A percentile compares a stretch with the other conserved stretches of the same genome.
phyloP scores from a whole-genome alignment of 352 stramenopile genomes.

The Phytophthora hibernalis region DNA sequence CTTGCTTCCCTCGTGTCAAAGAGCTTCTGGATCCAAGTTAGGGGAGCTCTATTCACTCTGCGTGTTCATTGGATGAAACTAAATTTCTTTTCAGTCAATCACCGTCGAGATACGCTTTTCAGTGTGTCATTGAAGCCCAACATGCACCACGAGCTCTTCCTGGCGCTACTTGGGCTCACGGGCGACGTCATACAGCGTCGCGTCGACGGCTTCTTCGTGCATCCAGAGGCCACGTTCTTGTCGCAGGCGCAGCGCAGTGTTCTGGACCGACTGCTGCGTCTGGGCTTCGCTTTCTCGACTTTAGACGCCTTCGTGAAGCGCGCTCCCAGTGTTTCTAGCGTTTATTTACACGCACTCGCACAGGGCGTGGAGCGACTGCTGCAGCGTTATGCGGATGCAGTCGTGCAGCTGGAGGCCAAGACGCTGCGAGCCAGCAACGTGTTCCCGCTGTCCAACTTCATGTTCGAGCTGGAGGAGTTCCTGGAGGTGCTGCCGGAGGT shows the following conservation, averaged over 20 bases:
- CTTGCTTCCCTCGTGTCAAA: constrained; percentile 26
- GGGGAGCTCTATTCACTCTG: constrained; percentile 28
- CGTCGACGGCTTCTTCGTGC: constrained; percentile 68
- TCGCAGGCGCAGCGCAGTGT: constrained; percentile 57
- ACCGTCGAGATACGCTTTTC: not conserved
- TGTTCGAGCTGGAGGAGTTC: constrained; percentile 75
- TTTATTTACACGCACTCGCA: constrained; percentile 67
- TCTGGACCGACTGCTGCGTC: constrained; percentile 60
- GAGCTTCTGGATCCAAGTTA: constrained; percentile 30
- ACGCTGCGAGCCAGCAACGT: constrained; percentile 47
- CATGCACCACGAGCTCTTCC: constrained; percentile 87
- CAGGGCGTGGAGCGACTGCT: constrained; percentile 62
- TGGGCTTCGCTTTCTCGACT: constrained; percentile 58
- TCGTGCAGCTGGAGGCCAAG: constrained; percentile 67
- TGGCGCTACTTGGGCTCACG: constrained; percentile 71
- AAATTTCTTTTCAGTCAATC: not conserved
- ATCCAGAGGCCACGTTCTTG: constrained; percentile 50
- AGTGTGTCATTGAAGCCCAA: constrained; percentile 1
- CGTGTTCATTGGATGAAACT: not conserved
- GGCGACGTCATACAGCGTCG: constrained; percentile 68
- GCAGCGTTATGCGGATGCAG: constrained; percentile 56
- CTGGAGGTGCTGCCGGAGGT: constrained; percentile 68
- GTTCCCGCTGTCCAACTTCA: constrained; percentile 69
- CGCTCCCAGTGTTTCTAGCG: constrained; percentile 37
- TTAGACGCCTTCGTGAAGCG: constrained; percentile 58